phyloP scores from a whole-genome alignment of 768 basidiomycete species.

The Lentinus tigrinus region DNA sequence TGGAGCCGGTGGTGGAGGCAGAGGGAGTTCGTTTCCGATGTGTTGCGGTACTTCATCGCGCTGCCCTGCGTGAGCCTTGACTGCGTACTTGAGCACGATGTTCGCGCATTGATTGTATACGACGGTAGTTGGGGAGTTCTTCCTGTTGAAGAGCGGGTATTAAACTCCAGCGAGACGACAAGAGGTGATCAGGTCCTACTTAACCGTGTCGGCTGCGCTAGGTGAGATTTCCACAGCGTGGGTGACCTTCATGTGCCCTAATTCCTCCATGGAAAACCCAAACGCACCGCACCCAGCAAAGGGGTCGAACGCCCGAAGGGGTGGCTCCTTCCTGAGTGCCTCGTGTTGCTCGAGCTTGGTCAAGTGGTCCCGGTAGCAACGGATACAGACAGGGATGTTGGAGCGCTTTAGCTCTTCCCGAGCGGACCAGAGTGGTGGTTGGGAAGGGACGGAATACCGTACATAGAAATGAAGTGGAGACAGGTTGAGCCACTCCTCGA shows the following conservation, averaged over 20 bases:
- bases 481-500: conserved; percentile 47
- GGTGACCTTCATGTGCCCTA: conserved; percentile 54
- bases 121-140: conserved; percentile 49
- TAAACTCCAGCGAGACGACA: neutral
- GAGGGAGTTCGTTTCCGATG: conserved; percentile 32
- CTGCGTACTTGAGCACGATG: conserved; percentile 52
- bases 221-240: conserved; percentile 76
- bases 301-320: conserved; percentile 39
- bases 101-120: conserved; percentile 78
- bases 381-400: conserved; percentile 45
- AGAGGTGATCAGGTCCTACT: conserved; percentile 37
- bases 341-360: conserved; percentile 32
- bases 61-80: conserved; percentile 47
- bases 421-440: conserved; percentile 32
- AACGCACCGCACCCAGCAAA: conserved; percentile 60
- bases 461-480: conserved; percentile 62
- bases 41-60: conserved; percentile 31
- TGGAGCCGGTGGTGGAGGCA: conserved; percentile 48
- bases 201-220: conserved; percentile 65
- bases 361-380: conserved; percentile 37
- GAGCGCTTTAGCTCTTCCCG: conserved; percentile 38
- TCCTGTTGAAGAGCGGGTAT: conserved; percentile 33
- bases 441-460: conserved; percentile 46
- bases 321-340: conserved; percentile 31
- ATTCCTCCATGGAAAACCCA: conserved; percentile 52